Evolutionary conservation across 208 protist species (phyloP).

Genomic region (Crithidia fasciculata): DNA sequence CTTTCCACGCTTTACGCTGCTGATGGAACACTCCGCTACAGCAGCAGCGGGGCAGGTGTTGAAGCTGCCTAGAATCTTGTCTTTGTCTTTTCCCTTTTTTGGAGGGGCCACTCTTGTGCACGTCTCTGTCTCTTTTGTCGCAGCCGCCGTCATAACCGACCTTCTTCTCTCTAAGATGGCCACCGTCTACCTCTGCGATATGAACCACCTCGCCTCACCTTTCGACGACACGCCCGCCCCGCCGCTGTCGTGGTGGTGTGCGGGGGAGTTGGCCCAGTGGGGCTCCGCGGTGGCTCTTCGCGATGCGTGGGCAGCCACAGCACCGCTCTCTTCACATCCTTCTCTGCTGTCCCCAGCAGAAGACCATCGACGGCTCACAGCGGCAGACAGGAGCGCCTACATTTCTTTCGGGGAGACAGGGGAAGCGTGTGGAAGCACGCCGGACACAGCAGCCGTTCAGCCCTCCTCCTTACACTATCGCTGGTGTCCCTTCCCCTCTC

Average conservation of each 20-base stretch:
- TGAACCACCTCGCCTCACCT: slow-evolving; percentile 12
- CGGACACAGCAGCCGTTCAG: background rate
- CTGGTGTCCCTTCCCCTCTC: slow-evolving; percentile 10
- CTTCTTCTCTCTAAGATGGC: slow-evolving; percentile 27
- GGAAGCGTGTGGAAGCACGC: background rate
- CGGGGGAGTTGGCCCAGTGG: slow-evolving; percentile 39
- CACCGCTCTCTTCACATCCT: too few relatives aligned
- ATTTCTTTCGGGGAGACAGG: background rate
- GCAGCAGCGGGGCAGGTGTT: too few relatives aligned
- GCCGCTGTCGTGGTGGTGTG: slow-evolving; percentile 36
- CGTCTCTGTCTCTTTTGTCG: too few relatives aligned
- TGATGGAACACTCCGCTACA: too few relatives aligned
- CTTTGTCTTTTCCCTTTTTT: too few relatives aligned
- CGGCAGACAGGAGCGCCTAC: background rate
- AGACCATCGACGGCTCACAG: too few relatives aligned
- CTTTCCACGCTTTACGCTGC: too few relatives aligned
- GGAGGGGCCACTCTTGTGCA: too few relatives aligned
- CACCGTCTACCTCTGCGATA: slow-evolving; percentile 38
- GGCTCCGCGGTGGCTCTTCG: slow-evolving; percentile 9
- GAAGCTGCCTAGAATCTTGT: too few relatives aligned
- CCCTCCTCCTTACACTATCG: background rate
- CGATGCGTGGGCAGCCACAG: slow-evolving; percentile 21
- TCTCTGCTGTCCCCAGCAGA: too few relatives aligned
- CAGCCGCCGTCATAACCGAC: background rate
- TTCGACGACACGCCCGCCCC: background rate